Evolutionary conservation across 2,329 filamentous ascomycete genomes (phyloP).

Genomic region (Diaporthe caulivora): DNA sequence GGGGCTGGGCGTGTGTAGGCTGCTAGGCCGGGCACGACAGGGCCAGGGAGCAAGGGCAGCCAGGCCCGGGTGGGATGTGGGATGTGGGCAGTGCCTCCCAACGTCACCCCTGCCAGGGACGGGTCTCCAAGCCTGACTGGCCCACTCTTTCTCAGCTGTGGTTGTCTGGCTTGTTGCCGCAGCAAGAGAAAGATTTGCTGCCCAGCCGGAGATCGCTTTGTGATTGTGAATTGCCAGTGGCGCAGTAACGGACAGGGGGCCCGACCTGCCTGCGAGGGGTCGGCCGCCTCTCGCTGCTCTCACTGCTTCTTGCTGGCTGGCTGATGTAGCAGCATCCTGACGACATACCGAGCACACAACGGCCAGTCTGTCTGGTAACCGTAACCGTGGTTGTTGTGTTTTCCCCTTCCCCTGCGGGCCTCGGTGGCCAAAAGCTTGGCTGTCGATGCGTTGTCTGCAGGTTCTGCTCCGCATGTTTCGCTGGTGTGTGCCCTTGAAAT

Average conservation of each 20-base stretch:
- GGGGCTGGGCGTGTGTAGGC: background rate
- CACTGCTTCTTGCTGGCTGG: background rate
- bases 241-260: conserved; percentile 22
- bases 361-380: background rate
- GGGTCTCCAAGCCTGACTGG: conserved; percentile 20
- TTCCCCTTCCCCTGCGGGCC: background rate
- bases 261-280: no score
- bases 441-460: conserved; percentile 23
- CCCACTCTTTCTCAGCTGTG: conserved; percentile 35
- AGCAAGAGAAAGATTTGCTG: conserved; percentile 34
- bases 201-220: conserved; percentile 31
- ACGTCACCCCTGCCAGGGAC: conserved; percentile 33
- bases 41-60: background rate
- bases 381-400: background rate
- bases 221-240: conserved; percentile 33
- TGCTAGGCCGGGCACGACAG: background rate
- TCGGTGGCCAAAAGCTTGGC: conserved; percentile 28
- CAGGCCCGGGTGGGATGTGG: conserved; percentile 23
- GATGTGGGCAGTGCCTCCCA: conserved; percentile 11
- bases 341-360: background rate
- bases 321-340: conserved; percentile 9
- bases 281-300: conserved; percentile 9
- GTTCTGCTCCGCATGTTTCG: conserved; percentile 7
- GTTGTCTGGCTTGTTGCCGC: conserved; percentile 29
- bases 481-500: conserved; percentile 14